Base-by-base conservation (phyloP, 345 rosid genomes). In the Pelargonium nanum region DNA sequence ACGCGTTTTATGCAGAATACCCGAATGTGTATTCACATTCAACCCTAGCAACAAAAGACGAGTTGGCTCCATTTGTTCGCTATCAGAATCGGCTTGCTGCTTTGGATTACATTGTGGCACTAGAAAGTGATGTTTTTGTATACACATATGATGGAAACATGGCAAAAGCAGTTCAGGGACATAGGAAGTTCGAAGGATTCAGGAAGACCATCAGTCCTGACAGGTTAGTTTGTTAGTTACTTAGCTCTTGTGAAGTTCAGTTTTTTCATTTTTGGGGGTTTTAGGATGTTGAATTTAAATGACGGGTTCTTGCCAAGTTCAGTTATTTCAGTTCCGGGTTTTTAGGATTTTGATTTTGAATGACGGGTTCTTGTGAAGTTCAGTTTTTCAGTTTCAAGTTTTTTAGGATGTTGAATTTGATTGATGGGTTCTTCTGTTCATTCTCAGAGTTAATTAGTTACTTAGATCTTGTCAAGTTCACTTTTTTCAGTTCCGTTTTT, bases 141-240 rank as follows among this genome's bases (percentile, higher is more conserved):
- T 97, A 97, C 40, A 94, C 99, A 1, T 94, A 88, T 70, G 90
- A 88, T 62, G 99, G 99, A 55, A 94, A 94, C 85, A 94, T 94
- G 99, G 99, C 99, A 0, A 94, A 88, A 80, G 97, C 90, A 55
- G 97, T 94, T 24, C 96, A 90, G 85, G 99, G 99, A 71, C 99
- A 94, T 74, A 85, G 99, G 65, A 86, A 97, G 99, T 92, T 88
- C 58, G 89, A 84, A 78, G 95, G 98, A 50, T 91, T 86, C 60
- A 72, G 85, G 53, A 91, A 83, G 75, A 84, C 96, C 26, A 84
- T 91, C 58, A 86, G 80, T 68, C 98, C 98, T 24, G 84, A 88
- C 85, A 80, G 86, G 97, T 91, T 66, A 40, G 48, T 40, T 12
- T n/a, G n/a, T n/a, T 34, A 55, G 16, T 32, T 32, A 13, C n/a